Evolutionary conservation across 352 stramenopile genomes (phyloP), one percentile per base, ranked within the genome.

Genomic region (Pythium chondricola): DNA sequence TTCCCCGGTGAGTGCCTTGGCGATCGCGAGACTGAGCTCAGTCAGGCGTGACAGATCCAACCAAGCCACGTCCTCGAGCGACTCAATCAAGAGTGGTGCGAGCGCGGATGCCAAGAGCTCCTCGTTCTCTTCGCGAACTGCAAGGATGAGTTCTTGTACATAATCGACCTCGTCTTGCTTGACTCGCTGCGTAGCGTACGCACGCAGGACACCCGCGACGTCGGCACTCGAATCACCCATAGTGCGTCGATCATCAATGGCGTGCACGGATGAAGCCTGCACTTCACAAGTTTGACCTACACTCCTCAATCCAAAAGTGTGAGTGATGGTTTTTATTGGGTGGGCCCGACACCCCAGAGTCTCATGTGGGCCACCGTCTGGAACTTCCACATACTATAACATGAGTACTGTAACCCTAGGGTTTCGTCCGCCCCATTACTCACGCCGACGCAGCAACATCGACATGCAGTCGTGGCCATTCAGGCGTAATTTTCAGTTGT

Each of bases 81-180:
- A 66, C 38, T 85, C 64, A 21, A 52, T 44, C 14, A 87, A 55
- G 4, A 49, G 27, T 20, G 32, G 21, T 17, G 56, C 52, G 16
- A 86, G 55, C 11, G 51, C 54, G 1, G 29, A 1, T 25, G 52
- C 40, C 29, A 71, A 50, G 2, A 43, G 39, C 42, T 20, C 36
- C 8, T 25, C 39, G 18, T 65, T 58, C 14, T 86, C 75, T 20
- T 81, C 64, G 7, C 40, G 54, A 40, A 54, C 67, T 16, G 69
- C 77, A 3, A 85, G 47, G 39, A 92, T 38, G 22, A 89, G 57
- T 65, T 85, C 79, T 0, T 61, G 69, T 27, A 83, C 70, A 49
- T 79, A 93, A 43, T 85, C 76, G 14, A 88, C 35, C 56, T 86
- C 71, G 24, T 76, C 72, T 1, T 43, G 18, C 40, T 51, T 54